Conservation (phyloP, 495 filamentous ascomycete genomes). For the Tuber melanosporum region DNA sequence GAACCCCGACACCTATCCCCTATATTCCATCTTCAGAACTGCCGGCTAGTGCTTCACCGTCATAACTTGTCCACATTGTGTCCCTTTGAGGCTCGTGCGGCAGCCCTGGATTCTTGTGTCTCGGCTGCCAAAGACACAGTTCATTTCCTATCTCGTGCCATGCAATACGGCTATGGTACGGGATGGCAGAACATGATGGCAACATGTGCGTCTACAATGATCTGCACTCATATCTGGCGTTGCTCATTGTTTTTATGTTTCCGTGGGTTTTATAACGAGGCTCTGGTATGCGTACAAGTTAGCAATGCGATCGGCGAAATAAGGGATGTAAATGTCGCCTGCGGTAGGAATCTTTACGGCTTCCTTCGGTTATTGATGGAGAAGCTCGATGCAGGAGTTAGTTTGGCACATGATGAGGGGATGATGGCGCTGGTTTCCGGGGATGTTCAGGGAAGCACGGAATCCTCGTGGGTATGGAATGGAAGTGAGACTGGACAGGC, state of each 20-base stretch:
- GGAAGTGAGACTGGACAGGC: constrained; percentile 56
- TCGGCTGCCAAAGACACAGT: constrained; percentile 70
- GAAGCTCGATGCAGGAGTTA: constrained; percentile 51
- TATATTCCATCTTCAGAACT: constrained; percentile 71
- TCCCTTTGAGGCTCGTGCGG: constrained; percentile 54
- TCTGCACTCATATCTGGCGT: constrained; percentile 85
- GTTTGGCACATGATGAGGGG: constrained; percentile 76
- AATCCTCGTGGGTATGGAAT: constrained; percentile 82
- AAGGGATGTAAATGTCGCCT: constrained; percentile 67
- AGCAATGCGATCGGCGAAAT: constrained; percentile 61
- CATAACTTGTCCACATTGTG: constrained; percentile 80
- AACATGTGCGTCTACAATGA: constrained; percentile 56
- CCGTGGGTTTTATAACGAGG: constrained; percentile 62
- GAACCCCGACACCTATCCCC: constrained; percentile 68
- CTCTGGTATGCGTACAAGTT: constrained; percentile 64
- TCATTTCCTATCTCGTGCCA: constrained; percentile 58
- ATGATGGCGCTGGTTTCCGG: constrained; percentile 81
- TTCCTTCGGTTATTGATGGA: constrained; percentile 62
- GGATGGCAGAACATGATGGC: constrained; percentile 52
- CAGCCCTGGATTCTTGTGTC: constrained; percentile 72
- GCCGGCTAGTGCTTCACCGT: constrained; percentile 77
- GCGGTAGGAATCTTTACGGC: constrained; percentile 77
- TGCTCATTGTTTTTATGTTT: constrained; percentile 76
- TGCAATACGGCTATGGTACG: constrained; percentile 31
- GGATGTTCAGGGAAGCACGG: constrained; percentile 76